phyloP scores from a whole-genome alignment of 1,284 basidiomycete species.

The Leccinum subspadiceum region DNA sequence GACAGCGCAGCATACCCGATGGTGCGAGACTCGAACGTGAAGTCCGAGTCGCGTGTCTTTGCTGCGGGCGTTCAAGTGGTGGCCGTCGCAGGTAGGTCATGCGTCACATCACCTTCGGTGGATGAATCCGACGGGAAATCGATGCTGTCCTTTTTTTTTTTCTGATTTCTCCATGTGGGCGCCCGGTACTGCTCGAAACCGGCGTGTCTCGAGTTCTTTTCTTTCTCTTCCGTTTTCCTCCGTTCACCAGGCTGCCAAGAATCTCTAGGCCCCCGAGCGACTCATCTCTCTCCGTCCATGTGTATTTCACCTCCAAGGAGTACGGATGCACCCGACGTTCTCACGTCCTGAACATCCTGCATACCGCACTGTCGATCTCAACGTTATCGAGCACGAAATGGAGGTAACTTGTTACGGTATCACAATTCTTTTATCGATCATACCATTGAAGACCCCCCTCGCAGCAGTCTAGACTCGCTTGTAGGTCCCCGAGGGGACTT shows the following conservation, averaged over 20 bases:
- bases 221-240: not conserved
- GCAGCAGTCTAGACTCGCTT: slow-evolving; percentile 33
- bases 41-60: slow-evolving; percentile 6
- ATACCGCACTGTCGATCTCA: slow-evolving; percentile 20
- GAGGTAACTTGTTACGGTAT: slow-evolving; percentile 19
- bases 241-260: slow-evolving; percentile 10
- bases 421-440: slow-evolving; percentile 16
- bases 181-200: slow-evolving; percentile 2
- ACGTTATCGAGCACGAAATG: slow-evolving; percentile 18
- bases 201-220: not conserved
- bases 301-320: slow-evolving; percentile 13
- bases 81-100: slow-evolving; percentile 5
- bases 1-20: slow-evolving; percentile 30
- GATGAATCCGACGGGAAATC: slow-evolving; percentile 4
- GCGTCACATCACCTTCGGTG: slow-evolving; percentile 1
- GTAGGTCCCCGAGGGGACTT: slow-evolving; percentile 40
- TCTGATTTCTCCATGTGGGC: not conserved
- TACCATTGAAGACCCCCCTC: slow-evolving; percentile 8
- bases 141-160: slow-evolving; percentile 7
- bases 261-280: slow-evolving; percentile 15
- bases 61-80: slow-evolving; percentile 10
- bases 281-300: slow-evolving; percentile 13
- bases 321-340: slow-evolving; percentile 14
- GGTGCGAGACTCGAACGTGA: slow-evolving; percentile 7
- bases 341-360: slow-evolving; percentile 16